These are phyloP conservation scores for Globisporangium cystogenes DNA, from an alignment of 352 stramenopile genomes.

Conservation along the genomic window DNA sequence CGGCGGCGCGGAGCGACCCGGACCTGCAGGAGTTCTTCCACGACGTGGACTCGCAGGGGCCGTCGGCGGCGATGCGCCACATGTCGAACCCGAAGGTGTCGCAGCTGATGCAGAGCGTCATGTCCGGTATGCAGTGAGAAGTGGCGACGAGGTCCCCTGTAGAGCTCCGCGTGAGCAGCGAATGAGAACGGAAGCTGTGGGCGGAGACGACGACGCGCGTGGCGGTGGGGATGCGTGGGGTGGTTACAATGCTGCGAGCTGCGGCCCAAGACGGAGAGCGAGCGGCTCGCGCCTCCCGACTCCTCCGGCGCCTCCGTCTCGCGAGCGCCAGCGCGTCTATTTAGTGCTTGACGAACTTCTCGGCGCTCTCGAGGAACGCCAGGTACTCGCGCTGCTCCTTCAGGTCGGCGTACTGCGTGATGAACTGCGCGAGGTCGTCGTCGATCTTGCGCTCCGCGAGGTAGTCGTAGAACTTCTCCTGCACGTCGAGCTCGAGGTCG, in stretches of 20 bases:
- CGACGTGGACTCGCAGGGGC: slow-evolving; percentile 70
- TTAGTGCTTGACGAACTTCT: slow-evolving; percentile 73
- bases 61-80: slow-evolving; percentile 78
- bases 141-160: neutral
- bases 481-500: slow-evolving; percentile 80
- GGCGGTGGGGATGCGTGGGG: too few relatives aligned
- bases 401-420: slow-evolving; percentile 75
- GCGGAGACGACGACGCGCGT: neutral
- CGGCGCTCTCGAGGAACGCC: slow-evolving; percentile 62
- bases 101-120: slow-evolving; percentile 70
- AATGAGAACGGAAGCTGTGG: too few relatives aligned
- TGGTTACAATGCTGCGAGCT: neutral
- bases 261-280: too few relatives aligned
- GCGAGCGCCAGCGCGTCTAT: neutral
- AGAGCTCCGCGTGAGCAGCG: neutral
- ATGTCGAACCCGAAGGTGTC: slow-evolving; percentile 86
- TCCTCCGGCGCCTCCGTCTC: too few relatives aligned
- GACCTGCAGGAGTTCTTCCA: slow-evolving; percentile 78
- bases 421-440: slow-evolving; percentile 82
- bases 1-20: slow-evolving; percentile 61
- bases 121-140: slow-evolving; percentile 48
- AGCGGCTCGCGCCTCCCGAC: too few relatives aligned
- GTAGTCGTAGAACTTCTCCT: slow-evolving; percentile 79
- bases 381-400: slow-evolving; percentile 87
- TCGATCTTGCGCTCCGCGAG: slow-evolving; percentile 72